Base-by-base conservation (phyloP, 257 asterid species). In the Cynanchum wilfordii region DNA sequence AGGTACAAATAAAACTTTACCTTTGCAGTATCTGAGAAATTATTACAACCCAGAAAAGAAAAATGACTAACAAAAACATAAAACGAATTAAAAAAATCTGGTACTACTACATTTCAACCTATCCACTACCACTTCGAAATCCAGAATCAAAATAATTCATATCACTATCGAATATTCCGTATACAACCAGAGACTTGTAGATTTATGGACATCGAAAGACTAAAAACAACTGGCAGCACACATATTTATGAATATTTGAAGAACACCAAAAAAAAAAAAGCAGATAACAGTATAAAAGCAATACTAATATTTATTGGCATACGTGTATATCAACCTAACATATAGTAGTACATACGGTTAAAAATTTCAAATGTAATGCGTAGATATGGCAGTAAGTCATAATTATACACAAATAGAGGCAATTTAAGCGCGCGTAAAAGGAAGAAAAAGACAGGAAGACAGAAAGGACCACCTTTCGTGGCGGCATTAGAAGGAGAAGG, bases 391-490 rank as follows among this genome's bases (percentile, higher is more conserved):
- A 11, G 57, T 49, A 54, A 54, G 20, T 54, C 27, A 27, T 54
- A 24, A 62, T 38, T 57, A 62, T 33, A 65, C 36, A 69, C 13
- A 30, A 5, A 10, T 25, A 10, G 2, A 25, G 47, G 17, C 36
- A 22, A 50, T 27, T 25, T 29, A 25, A 5, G 69, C 50, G 50
- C 49, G 50, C 69, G 40, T 22, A 68, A 42, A 52, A 11, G 62
- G 30, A 56, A 6, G 70, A 49, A 20, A 47, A 15, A 30, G 60
- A 30, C 63, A 25, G 30, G 17, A 38, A 7, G 42, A 29, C 33
- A 30, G n/a, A 45, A 50, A 55, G 71, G 55, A 68, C 22, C 57
- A 70, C 82, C 79, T 73, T 77, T 77, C 22, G 64, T 52, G 50
- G 77, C 13, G n/a, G 68, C 71, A 66, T 57, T 57, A 24, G 80